These are phyloP conservation scores for Chrysosphaeria jannelii DNA, from an alignment of 2,329 filamentous ascomycete species.

Conservation along the genomic window DNA sequence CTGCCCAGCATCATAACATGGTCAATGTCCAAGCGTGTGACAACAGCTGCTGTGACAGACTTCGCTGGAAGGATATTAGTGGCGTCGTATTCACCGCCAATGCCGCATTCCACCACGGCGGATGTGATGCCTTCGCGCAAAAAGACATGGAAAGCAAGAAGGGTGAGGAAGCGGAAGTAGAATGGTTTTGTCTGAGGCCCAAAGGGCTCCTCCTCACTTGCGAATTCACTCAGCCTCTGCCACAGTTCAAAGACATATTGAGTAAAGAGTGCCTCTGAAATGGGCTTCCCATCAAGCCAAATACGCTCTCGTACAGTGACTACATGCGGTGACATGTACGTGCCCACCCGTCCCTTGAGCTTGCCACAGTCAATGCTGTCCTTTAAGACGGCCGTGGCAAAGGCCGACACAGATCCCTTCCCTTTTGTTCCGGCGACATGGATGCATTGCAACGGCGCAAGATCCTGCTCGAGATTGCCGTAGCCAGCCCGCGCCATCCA, in stretches of 20 bases:
- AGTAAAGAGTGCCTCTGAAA: constrained; percentile 38
- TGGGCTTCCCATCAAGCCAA: constrained; percentile 40
- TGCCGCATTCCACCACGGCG: constrained; percentile 75
- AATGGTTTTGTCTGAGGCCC: constrained; percentile 44
- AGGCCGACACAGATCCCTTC: constrained; percentile 44
- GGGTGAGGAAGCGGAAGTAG: constrained; percentile 74
- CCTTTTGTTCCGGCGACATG: constrained; percentile 53
- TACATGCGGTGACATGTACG: constrained; percentile 56
- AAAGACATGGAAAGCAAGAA: constrained; percentile 69
- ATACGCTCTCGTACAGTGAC: constrained; percentile 65
- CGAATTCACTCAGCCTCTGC: constrained; percentile 23
- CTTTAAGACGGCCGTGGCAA: constrained; percentile 27
- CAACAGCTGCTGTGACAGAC: constrained; percentile 6
- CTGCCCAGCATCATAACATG: constrained; percentile 31
- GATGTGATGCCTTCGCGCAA: constrained; percentile 42
- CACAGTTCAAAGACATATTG: constrained; percentile 62
- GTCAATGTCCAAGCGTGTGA: constrained; percentile 31
- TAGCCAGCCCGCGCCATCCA: constrained; percentile 56
- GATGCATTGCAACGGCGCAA: constrained; percentile 31
- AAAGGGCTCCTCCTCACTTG: constrained; percentile 15
- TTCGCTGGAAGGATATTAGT: constrained; percentile 43
- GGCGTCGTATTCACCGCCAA: constrained; percentile 36
- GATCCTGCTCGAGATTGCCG: constrained; percentile 14
- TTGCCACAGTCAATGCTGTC: too few relatives aligned
- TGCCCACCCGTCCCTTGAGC: constrained; percentile 25